Conservation (phyloP, 768 basidiomycete genomes). For the Collybia mongolica region DNA sequence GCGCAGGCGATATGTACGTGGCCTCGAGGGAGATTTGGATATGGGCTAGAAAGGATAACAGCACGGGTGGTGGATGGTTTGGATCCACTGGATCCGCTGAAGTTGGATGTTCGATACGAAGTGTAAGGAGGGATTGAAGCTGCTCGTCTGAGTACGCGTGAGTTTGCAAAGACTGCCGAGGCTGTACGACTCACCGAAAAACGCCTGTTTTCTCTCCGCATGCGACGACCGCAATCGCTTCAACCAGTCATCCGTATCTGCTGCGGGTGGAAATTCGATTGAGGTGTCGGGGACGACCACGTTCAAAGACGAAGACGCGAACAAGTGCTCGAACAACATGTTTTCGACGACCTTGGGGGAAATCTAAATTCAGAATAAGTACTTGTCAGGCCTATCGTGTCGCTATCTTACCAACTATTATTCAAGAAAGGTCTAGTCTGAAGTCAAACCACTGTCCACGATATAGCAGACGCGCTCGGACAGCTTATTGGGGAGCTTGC, state of each 20-base stretch:
- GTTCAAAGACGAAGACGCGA: conserved; percentile 56
- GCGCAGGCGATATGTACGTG: conserved; percentile 65
- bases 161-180: conserved; percentile 15
- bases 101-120: conserved; percentile 62
- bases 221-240: conserved; percentile 35
- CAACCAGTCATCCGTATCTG: conserved; percentile 56
- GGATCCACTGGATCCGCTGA: conserved; percentile 33
- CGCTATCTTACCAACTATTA: too few relatives aligned
- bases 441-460: too few relatives aligned
- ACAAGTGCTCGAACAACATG: conserved; percentile 61
- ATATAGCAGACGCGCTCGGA: too few relatives aligned
- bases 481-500: too few relatives aligned
- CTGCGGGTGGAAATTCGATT: conserved; percentile 53
- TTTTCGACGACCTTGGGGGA: too few relatives aligned
- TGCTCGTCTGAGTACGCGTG: conserved; percentile 50
- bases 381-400: too few relatives aligned
- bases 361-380: too few relatives aligned
- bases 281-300: conserved; percentile 67
- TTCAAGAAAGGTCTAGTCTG: too few relatives aligned
- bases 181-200: conserved; percentile 58
- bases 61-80: conserved; percentile 36
- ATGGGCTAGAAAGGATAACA: conserved; percentile 65
- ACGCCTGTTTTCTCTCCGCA: conserved; percentile 62
- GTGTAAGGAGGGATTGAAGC: conserved; percentile 43
- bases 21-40: conserved; percentile 81